Base-by-base conservation (phyloP, 2,329 filamentous ascomycete species). In the Aspergillus jensenii region DNA sequence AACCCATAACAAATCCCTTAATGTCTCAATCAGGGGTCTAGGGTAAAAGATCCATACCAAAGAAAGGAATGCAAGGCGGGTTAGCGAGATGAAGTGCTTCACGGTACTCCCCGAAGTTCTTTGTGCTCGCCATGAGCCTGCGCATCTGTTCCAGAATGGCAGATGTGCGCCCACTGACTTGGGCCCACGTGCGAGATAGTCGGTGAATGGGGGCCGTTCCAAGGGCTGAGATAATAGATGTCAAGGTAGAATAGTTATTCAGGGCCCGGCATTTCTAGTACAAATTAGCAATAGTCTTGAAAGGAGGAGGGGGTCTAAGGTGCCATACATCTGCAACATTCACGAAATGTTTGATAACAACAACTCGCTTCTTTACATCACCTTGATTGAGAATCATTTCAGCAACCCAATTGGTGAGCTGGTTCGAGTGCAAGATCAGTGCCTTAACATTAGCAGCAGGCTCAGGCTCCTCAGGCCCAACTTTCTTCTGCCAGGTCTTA, bases 401-500 rank as follows among this genome's bases (percentile, higher is more conserved):
- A 31, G 95, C 95, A 51, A 98, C 95, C 95, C 95, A 99, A 73
- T 98, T 99, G 6, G 95, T 99, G 81, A 99, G 87, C 75, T 98
- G 93, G 70, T 99, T 99, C 0, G 95, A 98, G 77, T 99, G 95
- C 52, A 98, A 81, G 77, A 99, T 99, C 62, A 99, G 83, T 9
- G 92, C 90, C 77, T 98, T 97, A 66, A 99, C 91, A 67, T 99
- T 98, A 0, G 91, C 86, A 9, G 95, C 93, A 35, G 93, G 90
- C 68, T 96, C 92, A 2, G 72, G 67, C 59, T 89, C 88, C 45
- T 74, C 72, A 35, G 93, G 89, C 8, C 80, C 84, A 58, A 96
- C 82, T 80, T 97, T 97, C 84, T 96, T 98, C 76, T 96, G 92
- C 95, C 95, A 99, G 5, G 93, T 97, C 82, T 99, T 99, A 78